Evolutionary conservation across 2,329 filamentous ascomycete species (phyloP).

Genomic region (Fusarium lyarnte): DNA sequence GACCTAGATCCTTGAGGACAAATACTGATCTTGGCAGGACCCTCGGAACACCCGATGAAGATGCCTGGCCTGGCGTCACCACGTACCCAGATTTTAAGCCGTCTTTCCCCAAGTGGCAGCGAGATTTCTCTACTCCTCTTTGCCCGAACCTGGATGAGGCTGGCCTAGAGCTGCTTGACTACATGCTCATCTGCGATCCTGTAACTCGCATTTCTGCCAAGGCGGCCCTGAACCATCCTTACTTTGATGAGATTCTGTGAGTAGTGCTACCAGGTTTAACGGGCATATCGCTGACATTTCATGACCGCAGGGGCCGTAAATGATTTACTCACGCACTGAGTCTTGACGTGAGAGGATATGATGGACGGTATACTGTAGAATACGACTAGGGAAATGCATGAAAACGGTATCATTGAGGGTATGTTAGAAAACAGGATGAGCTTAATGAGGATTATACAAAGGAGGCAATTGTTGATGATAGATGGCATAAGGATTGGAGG

Average conservation of each 20-base stretch:
- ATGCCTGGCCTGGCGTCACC: slow-evolving; percentile 88
- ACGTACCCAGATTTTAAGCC: slow-evolving; percentile 93
- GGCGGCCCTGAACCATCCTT: slow-evolving; percentile 84
- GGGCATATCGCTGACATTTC: fast-evolving
- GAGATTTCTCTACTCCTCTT: slow-evolving; percentile 71
- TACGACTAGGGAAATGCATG: background rate
- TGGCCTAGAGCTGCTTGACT: slow-evolving; percentile 74
- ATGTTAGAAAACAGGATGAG: background rate
- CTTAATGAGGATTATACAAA: background rate
- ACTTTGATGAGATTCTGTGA: slow-evolving; percentile 66
- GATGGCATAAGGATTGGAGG: background rate
- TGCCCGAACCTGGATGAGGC: slow-evolving; percentile 78
- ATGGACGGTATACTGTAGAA: background rate
- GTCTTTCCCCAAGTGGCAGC: slow-evolving; percentile 90
- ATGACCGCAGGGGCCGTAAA: background rate
- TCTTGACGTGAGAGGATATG: background rate
- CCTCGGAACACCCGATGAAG: slow-evolving; percentile 84
- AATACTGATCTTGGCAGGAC: slow-evolving; percentile 56
- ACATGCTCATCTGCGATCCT: slow-evolving; percentile 86
- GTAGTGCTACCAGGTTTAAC: fast-evolving
- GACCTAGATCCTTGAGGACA: background rate
- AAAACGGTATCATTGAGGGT: background rate
- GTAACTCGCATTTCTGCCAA: slow-evolving; percentile 89
- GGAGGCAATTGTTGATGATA: background rate
- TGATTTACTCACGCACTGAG: background rate